A percentile compares a stretch with the other conserved stretches of the same genome.
Conservation (phyloP, 495 filamentous ascomycete species). For the Stereocaulon alpinum region DNA sequence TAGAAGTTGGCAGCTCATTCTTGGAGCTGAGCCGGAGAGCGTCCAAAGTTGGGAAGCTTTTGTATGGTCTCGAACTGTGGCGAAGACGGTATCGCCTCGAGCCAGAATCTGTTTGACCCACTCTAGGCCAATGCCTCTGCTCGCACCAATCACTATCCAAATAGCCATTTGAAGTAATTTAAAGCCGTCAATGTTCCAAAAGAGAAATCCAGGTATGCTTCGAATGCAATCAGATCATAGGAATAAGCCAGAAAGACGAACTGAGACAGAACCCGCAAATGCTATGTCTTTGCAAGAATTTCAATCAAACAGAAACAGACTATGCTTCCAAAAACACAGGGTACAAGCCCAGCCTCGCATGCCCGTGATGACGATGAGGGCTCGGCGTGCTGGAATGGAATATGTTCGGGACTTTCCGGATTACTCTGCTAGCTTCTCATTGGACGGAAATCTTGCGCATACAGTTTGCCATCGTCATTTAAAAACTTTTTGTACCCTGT, state of each 20-base stretch:
- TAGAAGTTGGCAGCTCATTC: constrained; percentile 35
- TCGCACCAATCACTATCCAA: constrained; percentile 47
- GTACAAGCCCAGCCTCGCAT: too few relatives aligned
- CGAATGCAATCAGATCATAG: background rate
- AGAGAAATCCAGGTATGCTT: background rate
- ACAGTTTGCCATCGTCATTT: constrained; percentile 7
- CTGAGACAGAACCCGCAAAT: too few relatives aligned
- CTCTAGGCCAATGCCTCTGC: constrained; percentile 48
- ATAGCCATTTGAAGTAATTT: constrained; percentile 20
- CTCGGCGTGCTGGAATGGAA: too few relatives aligned
- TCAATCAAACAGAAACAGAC: too few relatives aligned
- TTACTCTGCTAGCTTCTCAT: background rate
- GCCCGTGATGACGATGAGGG: too few relatives aligned
- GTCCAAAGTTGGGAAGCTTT: constrained; percentile 34
- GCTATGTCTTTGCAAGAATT: too few relatives aligned
- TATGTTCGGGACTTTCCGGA: too few relatives aligned
- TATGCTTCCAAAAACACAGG: too few relatives aligned
- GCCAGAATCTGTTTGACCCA: constrained; percentile 40
- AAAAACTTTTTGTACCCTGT: constrained; percentile 8
- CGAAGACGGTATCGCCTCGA: constrained; percentile 39
- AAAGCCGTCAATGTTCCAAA: background rate
- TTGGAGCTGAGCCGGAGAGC: constrained; percentile 28
- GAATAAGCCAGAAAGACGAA: background rate
- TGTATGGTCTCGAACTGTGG: constrained; percentile 38
- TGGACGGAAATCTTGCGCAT: background rate